Evolutionary conservation across 768 basidiomycete species (phyloP).

Genomic region (Boletus rex-veris): DNA sequence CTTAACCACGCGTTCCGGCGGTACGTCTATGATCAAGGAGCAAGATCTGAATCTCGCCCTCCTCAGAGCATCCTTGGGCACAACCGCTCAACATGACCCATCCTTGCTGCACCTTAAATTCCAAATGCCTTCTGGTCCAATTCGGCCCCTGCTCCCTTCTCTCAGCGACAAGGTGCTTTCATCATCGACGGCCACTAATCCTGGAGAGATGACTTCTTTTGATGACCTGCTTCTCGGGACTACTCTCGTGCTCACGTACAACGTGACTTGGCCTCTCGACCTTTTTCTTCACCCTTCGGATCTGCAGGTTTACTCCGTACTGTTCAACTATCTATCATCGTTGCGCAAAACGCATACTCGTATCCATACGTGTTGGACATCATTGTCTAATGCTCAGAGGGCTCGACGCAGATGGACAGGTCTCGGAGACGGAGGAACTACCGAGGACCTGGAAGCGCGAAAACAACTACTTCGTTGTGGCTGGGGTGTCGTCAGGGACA

Average conservation of each 20-base stretch:
- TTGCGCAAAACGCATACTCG: conserved; percentile 80
- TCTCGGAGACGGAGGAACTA: conserved; percentile 79
- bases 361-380: conserved; percentile 79
- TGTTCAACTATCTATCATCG: conserved; percentile 82
- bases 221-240: conserved; percentile 79
- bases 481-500: conserved; percentile 84
- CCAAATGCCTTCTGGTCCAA: conserved; percentile 73
- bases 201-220: conserved; percentile 50
- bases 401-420: conserved; percentile 84
- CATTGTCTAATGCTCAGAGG: conserved; percentile 81
- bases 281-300: conserved; percentile 80
- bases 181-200: conserved; percentile 36
- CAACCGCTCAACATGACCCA: conserved; percentile 84
- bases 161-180: conserved; percentile 44
- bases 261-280: conserved; percentile 83
- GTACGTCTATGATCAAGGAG: conserved; percentile 78
- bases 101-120: conserved; percentile 70
- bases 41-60: conserved; percentile 87
- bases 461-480: conserved; percentile 67
- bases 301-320: conserved; percentile 64
- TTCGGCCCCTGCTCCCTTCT: conserved; percentile 79
- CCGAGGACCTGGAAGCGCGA: conserved; percentile 63
- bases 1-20: conserved; percentile 60
- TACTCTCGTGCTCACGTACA: conserved; percentile 64
- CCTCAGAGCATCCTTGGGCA: conserved; percentile 84